These are phyloP conservation scores for Rhodamnia rubescens DNA, from an alignment of 345 rosid genomes.

Conservation along the genomic window DNA sequence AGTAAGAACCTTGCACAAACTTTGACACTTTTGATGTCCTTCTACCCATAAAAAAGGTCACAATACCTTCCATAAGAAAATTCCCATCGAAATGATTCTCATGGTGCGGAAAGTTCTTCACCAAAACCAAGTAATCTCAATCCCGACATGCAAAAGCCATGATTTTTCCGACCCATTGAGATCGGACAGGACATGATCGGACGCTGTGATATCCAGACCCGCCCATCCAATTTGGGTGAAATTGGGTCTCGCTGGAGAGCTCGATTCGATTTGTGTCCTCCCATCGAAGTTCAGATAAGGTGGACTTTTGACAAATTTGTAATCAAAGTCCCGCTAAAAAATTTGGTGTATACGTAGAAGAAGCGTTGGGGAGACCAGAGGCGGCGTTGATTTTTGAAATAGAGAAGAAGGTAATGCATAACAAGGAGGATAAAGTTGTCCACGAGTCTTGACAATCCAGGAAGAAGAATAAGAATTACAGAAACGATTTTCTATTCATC, in stretches of 20 bases:
- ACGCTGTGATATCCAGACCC: not conserved
- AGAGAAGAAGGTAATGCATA: not conserved
- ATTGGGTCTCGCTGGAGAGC: not conserved
- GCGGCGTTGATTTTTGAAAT: not conserved
- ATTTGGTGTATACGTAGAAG: not conserved
- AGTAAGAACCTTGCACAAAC: too few relatives aligned
- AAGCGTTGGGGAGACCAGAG: not conserved
- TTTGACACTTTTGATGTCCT: too few relatives aligned
- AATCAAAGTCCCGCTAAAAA: not conserved
- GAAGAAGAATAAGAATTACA: not conserved
- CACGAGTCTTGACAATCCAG: not conserved
- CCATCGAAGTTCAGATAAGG: not conserved
- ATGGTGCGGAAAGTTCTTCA: rapidly evolving
- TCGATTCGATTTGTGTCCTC: not conserved
- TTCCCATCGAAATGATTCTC: rapidly evolving
- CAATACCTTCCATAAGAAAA: rapidly evolving
- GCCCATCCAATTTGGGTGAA: rapidly evolving
- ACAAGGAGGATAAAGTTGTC: not conserved
- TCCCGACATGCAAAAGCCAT: not conserved
- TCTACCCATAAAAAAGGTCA: not conserved
- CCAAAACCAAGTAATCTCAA: not conserved
- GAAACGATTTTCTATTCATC: not conserved
- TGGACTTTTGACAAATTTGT: not conserved
- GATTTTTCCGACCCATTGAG: not conserved
- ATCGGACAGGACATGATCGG: rapidly evolving